Base-by-base conservation (phyloP, 2,329 filamentous ascomycete species). In the Trichoderma cornu-damae region DNA sequence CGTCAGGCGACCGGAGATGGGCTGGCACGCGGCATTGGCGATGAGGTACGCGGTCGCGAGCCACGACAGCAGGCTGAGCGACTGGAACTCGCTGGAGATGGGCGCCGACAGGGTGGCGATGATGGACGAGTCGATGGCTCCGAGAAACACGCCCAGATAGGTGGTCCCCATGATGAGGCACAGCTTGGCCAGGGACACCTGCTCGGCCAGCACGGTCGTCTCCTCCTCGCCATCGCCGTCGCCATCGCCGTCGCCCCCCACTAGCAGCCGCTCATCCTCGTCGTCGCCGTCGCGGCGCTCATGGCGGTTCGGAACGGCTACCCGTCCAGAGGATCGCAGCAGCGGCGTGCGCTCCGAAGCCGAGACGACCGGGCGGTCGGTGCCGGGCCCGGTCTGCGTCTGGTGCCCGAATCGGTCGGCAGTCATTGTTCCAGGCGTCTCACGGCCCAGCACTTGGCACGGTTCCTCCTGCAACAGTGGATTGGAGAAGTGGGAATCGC, bases 1-100 rank as follows among this genome's bases (percentile, higher is more conserved):
- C 0, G 91, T 96, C 59, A 96, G 72, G 4, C 90, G 84, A 5
- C 92, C 92, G 7, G 88, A 90, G 18, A 96, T 79, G 11, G 91
- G 91, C 70, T 96, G 91, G 65, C 85, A 89, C 0, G 90, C 90
- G 2, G 91, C 88, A 70, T 93, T 96, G 63, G 90, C 87, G 66
- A 96, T 91, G 26, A 96, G 80, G 69, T 96, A 96, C 18, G 89
- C 87, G 0, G 89, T 88, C 0, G 90, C 91, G 6, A 96, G 84
- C 91, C 91, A 96, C 1, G 90, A 92, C 43, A 96, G 79, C 3
- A 94, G 78, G 18, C 86, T 87, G 26, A 96, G 82, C 1, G 89
- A 95, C 59, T 86, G 79, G 72, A 96, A 96, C 42, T 87, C 87
- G 68, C 85, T 88, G 22, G 89, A 89, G 61, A 96, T 96, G 6